Conservation (phyloP, 495 filamentous ascomycete genomes). For the Podospora pseudoanserina region DNA sequence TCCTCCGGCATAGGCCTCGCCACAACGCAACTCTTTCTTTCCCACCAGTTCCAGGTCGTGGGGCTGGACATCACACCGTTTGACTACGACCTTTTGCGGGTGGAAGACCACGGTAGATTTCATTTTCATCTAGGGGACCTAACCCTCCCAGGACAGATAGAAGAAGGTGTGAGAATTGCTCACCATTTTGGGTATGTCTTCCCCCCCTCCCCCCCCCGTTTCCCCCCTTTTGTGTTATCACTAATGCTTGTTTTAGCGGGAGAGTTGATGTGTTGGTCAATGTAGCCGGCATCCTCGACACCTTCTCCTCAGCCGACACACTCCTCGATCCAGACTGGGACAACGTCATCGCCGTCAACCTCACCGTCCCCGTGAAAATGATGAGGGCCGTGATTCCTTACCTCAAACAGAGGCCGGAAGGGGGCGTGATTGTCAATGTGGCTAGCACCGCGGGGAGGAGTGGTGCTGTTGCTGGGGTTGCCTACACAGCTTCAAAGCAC, state of each 20-base stretch:
- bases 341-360: slow-evolving; percentile 34
- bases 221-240: neutral
- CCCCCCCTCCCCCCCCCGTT: neutral
- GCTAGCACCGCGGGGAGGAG: slow-evolving; percentile 36
- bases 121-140: slow-evolving; percentile 37
- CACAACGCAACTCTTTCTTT: slow-evolving; percentile 36
- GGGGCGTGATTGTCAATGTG: slow-evolving; percentile 43
- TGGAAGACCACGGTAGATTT: slow-evolving; percentile 30
- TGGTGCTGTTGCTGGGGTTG: slow-evolving; percentile 39
- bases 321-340: slow-evolving; percentile 34
- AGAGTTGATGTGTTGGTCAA: slow-evolving; percentile 41
- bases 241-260: slow-evolving; percentile 6
- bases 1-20: slow-evolving; percentile 43
- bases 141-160: slow-evolving; percentile 22
- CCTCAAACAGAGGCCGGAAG: slow-evolving; percentile 34
- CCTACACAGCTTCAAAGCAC: slow-evolving; percentile 41
- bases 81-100: slow-evolving; percentile 29
- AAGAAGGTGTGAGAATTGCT: slow-evolving; percentile 33
- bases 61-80: slow-evolving; percentile 36
- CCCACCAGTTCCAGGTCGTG: slow-evolving; percentile 37
- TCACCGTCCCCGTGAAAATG: slow-evolving; percentile 38
- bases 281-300: slow-evolving; percentile 41
- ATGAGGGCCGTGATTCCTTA: slow-evolving; percentile 37
- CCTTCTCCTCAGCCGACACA: slow-evolving; percentile 32
- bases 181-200: slow-evolving; percentile 31